Percentiles rank a stretch among this genome's conserved stretches.
phyloP scores from a whole-genome alignment of 805 yeast genomes.

The Lipomyces chichibuensis region DNA sequence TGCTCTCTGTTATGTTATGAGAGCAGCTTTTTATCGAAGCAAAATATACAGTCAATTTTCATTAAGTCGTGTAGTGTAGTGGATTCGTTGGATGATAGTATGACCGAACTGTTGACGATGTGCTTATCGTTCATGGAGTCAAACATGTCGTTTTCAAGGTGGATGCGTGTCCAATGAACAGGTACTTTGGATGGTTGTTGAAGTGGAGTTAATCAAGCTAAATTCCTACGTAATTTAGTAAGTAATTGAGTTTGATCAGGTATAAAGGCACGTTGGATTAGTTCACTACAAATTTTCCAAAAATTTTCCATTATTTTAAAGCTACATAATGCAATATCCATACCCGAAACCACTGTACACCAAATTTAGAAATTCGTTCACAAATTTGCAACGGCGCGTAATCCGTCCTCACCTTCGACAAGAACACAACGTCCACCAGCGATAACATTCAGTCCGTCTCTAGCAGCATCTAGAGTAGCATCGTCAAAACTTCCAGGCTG shows the following conservation, averaged over 20 bases:
- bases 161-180: too few relatives aligned
- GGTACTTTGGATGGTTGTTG: too few relatives aligned
- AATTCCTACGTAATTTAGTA: not conserved
- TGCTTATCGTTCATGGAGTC: too few relatives aligned
- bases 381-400: constrained; percentile 24
- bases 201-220: too few relatives aligned
- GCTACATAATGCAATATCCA: too few relatives aligned
- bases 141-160: too few relatives aligned
- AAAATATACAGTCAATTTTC: not conserved
- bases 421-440: constrained; percentile 68
- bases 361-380: not conserved
- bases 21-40: too few relatives aligned
- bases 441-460: constrained; percentile 45
- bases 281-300: not conserved
- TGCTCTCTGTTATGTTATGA: not conserved
- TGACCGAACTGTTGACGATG: too few relatives aligned
- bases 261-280: not conserved
- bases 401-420: constrained; percentile 60
- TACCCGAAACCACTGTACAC: too few relatives aligned
- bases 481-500: constrained; percentile 78
- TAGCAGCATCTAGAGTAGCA: constrained; percentile 50
- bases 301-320: not conserved
- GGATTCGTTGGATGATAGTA: too few relatives aligned
- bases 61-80: too few relatives aligned
- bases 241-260: too few relatives aligned